phyloP scores from a whole-genome alignment of 1,284 basidiomycete species.

The Puccinia triticina region DNA sequence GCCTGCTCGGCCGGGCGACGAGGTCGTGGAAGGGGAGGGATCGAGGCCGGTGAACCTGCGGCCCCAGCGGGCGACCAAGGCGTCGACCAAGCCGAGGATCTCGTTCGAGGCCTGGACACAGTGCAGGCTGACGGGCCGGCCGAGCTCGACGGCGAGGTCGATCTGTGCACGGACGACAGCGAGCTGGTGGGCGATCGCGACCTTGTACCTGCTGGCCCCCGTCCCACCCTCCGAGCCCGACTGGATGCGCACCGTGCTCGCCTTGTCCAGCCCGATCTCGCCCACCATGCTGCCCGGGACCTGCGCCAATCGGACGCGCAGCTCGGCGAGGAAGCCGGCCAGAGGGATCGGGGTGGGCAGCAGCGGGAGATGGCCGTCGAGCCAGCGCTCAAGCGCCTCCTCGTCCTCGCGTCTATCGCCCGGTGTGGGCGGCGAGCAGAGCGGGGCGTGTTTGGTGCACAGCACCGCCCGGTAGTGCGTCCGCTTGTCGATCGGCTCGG shows the following conservation, averaged over 20 bases:
- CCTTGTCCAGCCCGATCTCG: constrained; percentile 78
- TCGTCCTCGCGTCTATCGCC: neutral
- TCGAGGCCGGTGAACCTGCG: neutral
- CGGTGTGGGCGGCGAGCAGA: constrained; percentile 41
- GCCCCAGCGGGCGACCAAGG: constrained; percentile 35
- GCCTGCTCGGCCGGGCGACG: no score
- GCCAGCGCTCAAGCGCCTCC: constrained; percentile 55
- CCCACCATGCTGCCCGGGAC: constrained; percentile 75
- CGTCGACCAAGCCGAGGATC: constrained; percentile 67
- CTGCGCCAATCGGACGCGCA: constrained; percentile 66
- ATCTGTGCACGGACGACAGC: constrained; percentile 74
- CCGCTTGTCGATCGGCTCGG: constrained; percentile 60
- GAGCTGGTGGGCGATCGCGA: constrained; percentile 74
- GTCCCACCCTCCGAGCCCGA: constrained; percentile 59
- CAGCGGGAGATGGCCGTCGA: constrained; percentile 65
- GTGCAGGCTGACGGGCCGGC: constrained; percentile 74
- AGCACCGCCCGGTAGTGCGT: constrained; percentile 53
- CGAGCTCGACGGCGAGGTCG: constrained; percentile 72
- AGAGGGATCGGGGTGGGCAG: constrained; percentile 71
- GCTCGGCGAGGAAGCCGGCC: constrained; percentile 64
- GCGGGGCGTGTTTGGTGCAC: neutral
- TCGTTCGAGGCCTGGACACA: constrained; percentile 73
- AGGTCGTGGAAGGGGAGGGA: no score
- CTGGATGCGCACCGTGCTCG: constrained; percentile 68
- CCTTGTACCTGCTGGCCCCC: constrained; percentile 69